phyloP scores from a whole-genome alignment of 495 filamentous ascomycete species.

The Articulospora tetracladia region DNA sequence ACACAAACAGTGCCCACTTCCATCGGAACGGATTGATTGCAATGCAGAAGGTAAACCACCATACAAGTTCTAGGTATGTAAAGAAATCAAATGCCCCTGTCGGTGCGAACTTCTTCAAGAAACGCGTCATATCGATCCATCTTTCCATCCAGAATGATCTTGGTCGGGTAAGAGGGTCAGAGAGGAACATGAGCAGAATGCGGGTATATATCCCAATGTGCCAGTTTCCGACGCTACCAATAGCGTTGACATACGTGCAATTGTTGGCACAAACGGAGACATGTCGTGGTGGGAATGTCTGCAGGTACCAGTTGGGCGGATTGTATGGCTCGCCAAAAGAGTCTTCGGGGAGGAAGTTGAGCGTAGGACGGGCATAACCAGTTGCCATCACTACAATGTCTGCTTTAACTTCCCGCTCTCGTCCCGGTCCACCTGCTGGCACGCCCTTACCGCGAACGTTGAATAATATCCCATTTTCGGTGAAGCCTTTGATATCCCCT shows the following conservation, averaged over 20 bases:
- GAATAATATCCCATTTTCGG: slow-evolving; percentile 61
- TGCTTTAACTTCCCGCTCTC: slow-evolving; percentile 54
- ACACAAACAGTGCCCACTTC: slow-evolving; percentile 76
- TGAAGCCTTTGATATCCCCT: slow-evolving; percentile 68
- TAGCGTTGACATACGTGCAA: slow-evolving; percentile 71
- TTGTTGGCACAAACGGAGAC: slow-evolving; percentile 73
- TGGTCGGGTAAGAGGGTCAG: slow-evolving; percentile 71
- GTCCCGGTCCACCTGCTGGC: slow-evolving; percentile 67
- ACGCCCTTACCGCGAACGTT: slow-evolving; percentile 70
- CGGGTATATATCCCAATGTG: slow-evolving; percentile 88
- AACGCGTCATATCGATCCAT: slow-evolving; percentile 83
- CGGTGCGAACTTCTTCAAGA: slow-evolving; percentile 64
- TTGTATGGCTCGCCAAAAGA: slow-evolving; percentile 67
- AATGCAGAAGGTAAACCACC: slow-evolving; percentile 80
- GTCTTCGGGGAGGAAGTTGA: slow-evolving; percentile 68
- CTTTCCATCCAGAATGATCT: slow-evolving; percentile 70
- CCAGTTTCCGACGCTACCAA: slow-evolving; percentile 79
- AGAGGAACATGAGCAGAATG: slow-evolving; percentile 80
- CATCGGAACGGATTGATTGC: slow-evolving; percentile 81
- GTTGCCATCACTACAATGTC: slow-evolving; percentile 85
- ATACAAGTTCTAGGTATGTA: slow-evolving; percentile 77
- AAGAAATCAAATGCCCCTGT: slow-evolving; percentile 81
- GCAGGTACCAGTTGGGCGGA: slow-evolving; percentile 84
- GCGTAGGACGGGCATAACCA: slow-evolving; percentile 68
- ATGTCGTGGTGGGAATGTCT: slow-evolving; percentile 69